Percentiles rank a stretch among this genome's conserved stretches.
These are phyloP conservation scores for Aspergillus coremiiformis DNA, from an alignment of 495 filamentous ascomycete species.

Conservation along the genomic window DNA sequence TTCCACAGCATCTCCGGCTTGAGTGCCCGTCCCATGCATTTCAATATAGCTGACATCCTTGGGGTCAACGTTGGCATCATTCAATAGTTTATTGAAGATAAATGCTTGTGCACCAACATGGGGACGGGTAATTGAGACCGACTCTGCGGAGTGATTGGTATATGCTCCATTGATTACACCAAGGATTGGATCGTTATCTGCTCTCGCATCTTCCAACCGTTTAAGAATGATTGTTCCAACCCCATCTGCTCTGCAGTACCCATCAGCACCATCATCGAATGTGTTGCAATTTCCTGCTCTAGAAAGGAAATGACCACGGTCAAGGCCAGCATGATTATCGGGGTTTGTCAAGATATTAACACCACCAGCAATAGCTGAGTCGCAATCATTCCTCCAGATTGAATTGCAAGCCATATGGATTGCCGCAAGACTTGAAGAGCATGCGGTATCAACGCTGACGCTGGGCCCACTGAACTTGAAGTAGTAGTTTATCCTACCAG, in stretches of 20 bases:
- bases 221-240: slow-evolving; percentile 68
- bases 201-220: slow-evolving; percentile 63
- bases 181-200: slow-evolving; percentile 67
- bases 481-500: slow-evolving; percentile 81
- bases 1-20: slow-evolving; percentile 73
- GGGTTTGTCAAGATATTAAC: slow-evolving; percentile 75
- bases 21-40: slow-evolving; percentile 86
- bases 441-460: slow-evolving; percentile 82
- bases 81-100: slow-evolving; percentile 61
- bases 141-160: slow-evolving; percentile 71
- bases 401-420: slow-evolving; percentile 80
- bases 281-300: slow-evolving; percentile 75
- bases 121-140: slow-evolving; percentile 79
- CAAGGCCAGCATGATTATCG: slow-evolving; percentile 78
- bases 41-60: slow-evolving; percentile 75
- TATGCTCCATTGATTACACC: slow-evolving; percentile 58
- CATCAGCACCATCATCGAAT: slow-evolving; percentile 69
- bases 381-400: slow-evolving; percentile 73
- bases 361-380: slow-evolving; percentile 79
- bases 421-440: slow-evolving; percentile 76
- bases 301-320: slow-evolving; percentile 74
- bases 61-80: slow-evolving; percentile 62
- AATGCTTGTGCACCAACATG: slow-evolving; percentile 63
- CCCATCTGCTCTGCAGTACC: slow-evolving; percentile 70
- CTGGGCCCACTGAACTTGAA: slow-evolving; percentile 87